Conservation (phyloP, 2,329 filamentous ascomycete species). For the Samsoniella hepiali region DNA sequence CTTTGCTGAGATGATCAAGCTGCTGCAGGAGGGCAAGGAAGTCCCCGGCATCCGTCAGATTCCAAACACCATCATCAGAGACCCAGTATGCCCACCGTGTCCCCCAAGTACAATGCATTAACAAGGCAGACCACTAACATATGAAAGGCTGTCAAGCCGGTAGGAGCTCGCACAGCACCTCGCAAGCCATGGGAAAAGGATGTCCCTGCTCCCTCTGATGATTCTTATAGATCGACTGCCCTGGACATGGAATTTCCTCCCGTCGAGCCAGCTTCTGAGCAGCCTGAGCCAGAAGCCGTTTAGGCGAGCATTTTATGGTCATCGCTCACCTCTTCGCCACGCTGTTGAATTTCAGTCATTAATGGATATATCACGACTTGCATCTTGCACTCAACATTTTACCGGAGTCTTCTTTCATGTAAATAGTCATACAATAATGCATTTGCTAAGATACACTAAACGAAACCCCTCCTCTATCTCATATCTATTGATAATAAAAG, state of each 20-base stretch:
- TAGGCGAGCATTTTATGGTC: neutral
- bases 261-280: slow-evolving; percentile 35
- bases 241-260: slow-evolving; percentile 38
- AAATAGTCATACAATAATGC: slow-evolving; percentile 15
- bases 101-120: neutral
- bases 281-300: slow-evolving; percentile 26
- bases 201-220: slow-evolving; percentile 18
- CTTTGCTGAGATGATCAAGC: slow-evolving; percentile 81
- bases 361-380: neutral
- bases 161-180: slow-evolving; percentile 46
- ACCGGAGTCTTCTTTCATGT: neutral
- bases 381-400: neutral
- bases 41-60: slow-evolving; percentile 88
- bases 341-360: neutral
- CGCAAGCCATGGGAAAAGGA: slow-evolving; percentile 77
- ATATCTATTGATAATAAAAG: slow-evolving; percentile 14
- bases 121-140: neutral
- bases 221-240: slow-evolving; percentile 23
- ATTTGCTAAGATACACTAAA: slow-evolving; percentile 16
- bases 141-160: slow-evolving; percentile 43
- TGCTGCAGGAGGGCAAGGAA: slow-evolving; percentile 77
- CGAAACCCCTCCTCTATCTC: slow-evolving; percentile 5
- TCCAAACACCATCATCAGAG: slow-evolving; percentile 71
- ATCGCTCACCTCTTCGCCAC: neutral
- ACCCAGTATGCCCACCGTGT: slow-evolving; percentile 52